Conservation (phyloP, 192 early-diverging fungal genomes). For the Podochytrium sp. region DNA sequence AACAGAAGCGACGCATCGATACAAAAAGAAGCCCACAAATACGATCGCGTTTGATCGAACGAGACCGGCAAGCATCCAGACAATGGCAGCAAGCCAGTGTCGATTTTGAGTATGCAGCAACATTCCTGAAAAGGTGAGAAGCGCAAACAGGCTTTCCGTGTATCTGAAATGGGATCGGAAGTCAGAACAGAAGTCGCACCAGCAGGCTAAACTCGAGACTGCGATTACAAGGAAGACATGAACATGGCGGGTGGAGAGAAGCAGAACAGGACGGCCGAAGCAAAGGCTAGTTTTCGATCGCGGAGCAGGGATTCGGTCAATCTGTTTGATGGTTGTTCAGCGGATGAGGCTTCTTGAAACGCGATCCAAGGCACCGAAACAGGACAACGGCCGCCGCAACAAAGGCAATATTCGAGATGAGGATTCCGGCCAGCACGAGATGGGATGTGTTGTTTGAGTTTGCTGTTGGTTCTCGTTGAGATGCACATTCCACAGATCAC, state of each 20-base stretch:
- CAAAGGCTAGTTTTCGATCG: slow-evolving; percentile 61
- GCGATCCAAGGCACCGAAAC: slow-evolving; percentile 55
- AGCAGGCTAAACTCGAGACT: neutral
- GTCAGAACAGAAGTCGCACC: neutral
- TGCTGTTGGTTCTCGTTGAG: neutral
- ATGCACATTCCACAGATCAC: neutral
- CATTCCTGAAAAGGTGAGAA: slow-evolving; percentile 82
- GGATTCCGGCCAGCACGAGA: slow-evolving; percentile 50
- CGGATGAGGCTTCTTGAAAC: neutral
- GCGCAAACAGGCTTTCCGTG: slow-evolving; percentile 84
- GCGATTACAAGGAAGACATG: slow-evolving; percentile 48
- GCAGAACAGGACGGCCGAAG: slow-evolving; percentile 73
- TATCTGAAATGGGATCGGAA: slow-evolving; percentile 40
- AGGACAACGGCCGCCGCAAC: slow-evolving; percentile 71
- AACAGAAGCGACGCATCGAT: slow-evolving; percentile 36
- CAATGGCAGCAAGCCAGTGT: slow-evolving; percentile 64
- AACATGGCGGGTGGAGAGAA: slow-evolving; percentile 82
- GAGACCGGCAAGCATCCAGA: slow-evolving; percentile 60
- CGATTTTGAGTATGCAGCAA: slow-evolving; percentile 45
- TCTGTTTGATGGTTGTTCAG: slow-evolving; percentile 34
- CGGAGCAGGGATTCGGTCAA: slow-evolving; percentile 42
- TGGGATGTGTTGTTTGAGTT: neutral
- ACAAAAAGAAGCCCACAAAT: slow-evolving; percentile 84
- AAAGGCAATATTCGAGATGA: slow-evolving; percentile 80
- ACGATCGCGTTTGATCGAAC: slow-evolving; percentile 82